A percentile compares a stretch with the other conserved stretches of the same genome.
Conservation (phyloP, 2,329 filamentous ascomycete genomes). For the Cordyceps farinosa region DNA sequence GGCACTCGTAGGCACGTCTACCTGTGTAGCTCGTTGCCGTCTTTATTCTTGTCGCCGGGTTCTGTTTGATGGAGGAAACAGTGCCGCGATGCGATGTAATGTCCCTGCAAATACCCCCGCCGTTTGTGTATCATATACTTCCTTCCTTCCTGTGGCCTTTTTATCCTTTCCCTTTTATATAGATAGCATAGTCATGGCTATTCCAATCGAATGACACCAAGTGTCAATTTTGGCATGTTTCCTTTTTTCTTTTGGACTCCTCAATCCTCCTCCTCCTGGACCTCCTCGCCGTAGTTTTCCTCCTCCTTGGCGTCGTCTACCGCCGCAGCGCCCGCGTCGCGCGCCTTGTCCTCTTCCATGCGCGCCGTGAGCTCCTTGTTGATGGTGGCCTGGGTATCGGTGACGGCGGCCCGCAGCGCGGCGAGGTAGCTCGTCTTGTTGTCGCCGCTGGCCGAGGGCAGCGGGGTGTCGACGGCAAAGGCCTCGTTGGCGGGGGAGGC, state of each 20-base stretch:
- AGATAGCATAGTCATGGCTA: neutral
- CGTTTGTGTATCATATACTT: neutral
- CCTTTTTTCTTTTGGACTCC: neutral
- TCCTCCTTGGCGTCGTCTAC: slow-evolving; percentile 60
- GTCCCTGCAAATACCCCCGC: slow-evolving; percentile 16
- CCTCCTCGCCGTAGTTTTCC: slow-evolving; percentile 83
- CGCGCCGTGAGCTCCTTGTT: slow-evolving; percentile 68
- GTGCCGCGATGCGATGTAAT: slow-evolving; percentile 3
- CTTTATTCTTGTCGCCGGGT: neutral
- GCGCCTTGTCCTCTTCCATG: slow-evolving; percentile 69
- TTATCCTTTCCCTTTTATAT: neutral
- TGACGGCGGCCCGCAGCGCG: slow-evolving; percentile 54
- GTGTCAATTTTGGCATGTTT: neutral
- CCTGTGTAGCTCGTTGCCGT: slow-evolving; percentile 15
- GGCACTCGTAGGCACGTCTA: slow-evolving; percentile 28
- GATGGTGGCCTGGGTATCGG: slow-evolving; percentile 59
- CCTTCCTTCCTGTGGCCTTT: neutral
- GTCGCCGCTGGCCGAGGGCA: slow-evolving; percentile 36
- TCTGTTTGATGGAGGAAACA: neutral
- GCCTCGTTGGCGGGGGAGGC: slow-evolving; percentile 46
- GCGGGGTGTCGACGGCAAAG: slow-evolving; percentile 41
- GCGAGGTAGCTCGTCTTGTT: slow-evolving; percentile 59
- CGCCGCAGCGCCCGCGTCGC: slow-evolving; percentile 32
- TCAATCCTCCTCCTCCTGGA: slow-evolving; percentile 59
- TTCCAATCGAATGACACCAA: neutral